Evolutionary conservation across 495 filamentous ascomycete genomes (phyloP).

Genomic region (Cercophora samala): DNA sequence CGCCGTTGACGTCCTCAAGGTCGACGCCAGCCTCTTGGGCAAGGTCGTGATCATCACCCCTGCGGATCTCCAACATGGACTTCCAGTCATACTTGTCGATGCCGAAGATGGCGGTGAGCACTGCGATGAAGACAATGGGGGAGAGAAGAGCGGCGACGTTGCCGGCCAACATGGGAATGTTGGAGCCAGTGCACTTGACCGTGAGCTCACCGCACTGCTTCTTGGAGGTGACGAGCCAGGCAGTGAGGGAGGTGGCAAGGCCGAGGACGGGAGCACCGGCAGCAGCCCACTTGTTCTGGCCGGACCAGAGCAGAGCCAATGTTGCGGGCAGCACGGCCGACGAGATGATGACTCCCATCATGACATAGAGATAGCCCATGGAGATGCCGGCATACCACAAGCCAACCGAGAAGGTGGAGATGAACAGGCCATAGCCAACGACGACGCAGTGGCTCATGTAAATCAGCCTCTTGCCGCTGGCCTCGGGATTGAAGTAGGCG

Average conservation of each 20-base stretch:
- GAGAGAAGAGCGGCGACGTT: constrained; percentile 75
- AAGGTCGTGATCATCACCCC: constrained; percentile 77
- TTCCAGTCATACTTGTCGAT: constrained; percentile 86
- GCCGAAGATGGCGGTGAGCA: constrained; percentile 72
- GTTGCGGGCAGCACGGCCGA: constrained; percentile 81
- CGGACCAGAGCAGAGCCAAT: constrained; percentile 76
- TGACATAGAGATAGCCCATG: constrained; percentile 68
- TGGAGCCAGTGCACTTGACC: constrained; percentile 73
- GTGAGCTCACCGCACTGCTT: constrained; percentile 69
- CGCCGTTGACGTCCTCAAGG: constrained; percentile 64
- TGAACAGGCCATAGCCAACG: constrained; percentile 71
- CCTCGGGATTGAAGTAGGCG: constrained; percentile 58
- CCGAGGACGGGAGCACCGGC: constrained; percentile 73
- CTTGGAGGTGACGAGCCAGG: constrained; percentile 88
- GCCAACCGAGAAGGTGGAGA: constrained; percentile 81
- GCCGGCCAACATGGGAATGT: constrained; percentile 87
- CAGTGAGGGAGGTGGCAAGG: constrained; percentile 69
- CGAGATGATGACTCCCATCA: constrained; percentile 91
- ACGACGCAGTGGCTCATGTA: constrained; percentile 80
- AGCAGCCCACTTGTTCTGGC: constrained; percentile 78
- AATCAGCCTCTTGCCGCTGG: constrained; percentile 75
- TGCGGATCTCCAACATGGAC: constrained; percentile 79
- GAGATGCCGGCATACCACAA: constrained; percentile 63
- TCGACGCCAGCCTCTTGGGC: constrained; percentile 66
- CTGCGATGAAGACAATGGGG: constrained; percentile 72